Evolutionary conservation across 2,329 filamentous ascomycete species (phyloP).

Genomic region (Ophiostoma perfectum): DNA sequence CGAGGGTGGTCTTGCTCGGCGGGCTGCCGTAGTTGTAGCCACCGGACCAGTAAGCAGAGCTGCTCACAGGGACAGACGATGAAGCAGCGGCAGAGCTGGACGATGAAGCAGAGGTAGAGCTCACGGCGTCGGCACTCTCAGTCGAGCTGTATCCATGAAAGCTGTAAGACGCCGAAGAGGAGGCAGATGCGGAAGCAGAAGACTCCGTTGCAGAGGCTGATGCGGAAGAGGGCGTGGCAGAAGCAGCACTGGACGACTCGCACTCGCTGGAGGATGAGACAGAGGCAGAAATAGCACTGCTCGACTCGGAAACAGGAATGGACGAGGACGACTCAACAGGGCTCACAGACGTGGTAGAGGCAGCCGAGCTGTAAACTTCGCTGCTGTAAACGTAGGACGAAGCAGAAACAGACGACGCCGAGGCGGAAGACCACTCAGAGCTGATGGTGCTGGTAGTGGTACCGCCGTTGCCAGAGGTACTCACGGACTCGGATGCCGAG

Average conservation of each 20-base stretch:
- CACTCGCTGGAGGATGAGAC: neutral
- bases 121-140: neutral
- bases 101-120: neutral
- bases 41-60: slow-evolving; percentile 21
- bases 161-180: slow-evolving; percentile 6
- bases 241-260: neutral
- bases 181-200: neutral
- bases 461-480: slow-evolving; percentile 1
- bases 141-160: neutral
- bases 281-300: neutral
- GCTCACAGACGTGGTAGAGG: slow-evolving; percentile 10
- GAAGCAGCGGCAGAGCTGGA: slow-evolving; percentile 8
- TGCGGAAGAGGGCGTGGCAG: neutral
- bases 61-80: slow-evolving; percentile 3
- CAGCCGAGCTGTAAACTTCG: neutral
- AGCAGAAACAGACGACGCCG: slow-evolving; percentile 9
- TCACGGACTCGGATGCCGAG: neutral
- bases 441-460: slow-evolving; percentile 11
- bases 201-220: neutral
- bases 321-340: slow-evolving; percentile 8
- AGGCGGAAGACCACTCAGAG: neutral
- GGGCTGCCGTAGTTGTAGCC: slow-evolving; percentile 23
- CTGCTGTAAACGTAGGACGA: slow-evolving; percentile 4
- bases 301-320: neutral
- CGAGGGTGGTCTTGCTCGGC: slow-evolving; percentile 4